phyloP scores from a whole-genome alignment of 1,284 basidiomycete genomes.

The Megacollybia platyphylla region DNA sequence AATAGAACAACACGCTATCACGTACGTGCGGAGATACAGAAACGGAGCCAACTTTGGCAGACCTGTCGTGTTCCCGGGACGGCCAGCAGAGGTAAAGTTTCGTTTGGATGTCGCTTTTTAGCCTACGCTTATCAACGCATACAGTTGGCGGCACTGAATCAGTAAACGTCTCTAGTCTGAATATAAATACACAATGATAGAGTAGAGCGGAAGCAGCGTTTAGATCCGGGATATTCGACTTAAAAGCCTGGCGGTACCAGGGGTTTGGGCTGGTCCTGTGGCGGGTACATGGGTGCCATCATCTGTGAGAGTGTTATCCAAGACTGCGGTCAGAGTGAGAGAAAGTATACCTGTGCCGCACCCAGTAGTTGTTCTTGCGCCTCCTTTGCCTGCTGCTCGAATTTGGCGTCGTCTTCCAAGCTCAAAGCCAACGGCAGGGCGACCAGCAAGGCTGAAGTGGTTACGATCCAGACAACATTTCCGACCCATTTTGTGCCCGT shows the following conservation, averaged over 20 bases:
- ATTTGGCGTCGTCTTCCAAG: conserved; percentile 91
- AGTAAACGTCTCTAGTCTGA: no score
- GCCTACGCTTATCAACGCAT: no score
- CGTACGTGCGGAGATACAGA: conserved; percentile 85
- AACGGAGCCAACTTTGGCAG: conserved; percentile 49
- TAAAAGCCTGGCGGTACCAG: conserved; percentile 71
- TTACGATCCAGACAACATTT: conserved; percentile 89
- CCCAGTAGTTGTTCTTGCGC: conserved; percentile 89
- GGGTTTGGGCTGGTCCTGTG: conserved; percentile 42
- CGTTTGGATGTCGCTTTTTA: background rate
- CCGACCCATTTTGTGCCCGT: conserved; percentile 65
- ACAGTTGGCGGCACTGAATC: no score
- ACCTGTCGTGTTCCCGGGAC: conserved; percentile 33
- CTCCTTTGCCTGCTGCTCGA: conserved; percentile 92
- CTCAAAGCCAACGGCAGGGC: conserved; percentile 88
- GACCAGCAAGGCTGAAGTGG: conserved; percentile 87
- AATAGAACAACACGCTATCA: conserved; percentile 85
- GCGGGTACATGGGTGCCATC: conserved; percentile 44
- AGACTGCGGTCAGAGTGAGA: conserved; percentile 7
- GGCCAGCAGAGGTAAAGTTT: conserved; percentile 11
- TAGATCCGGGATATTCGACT: background rate
- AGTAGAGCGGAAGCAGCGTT: no score
- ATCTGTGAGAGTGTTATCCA: conserved; percentile 31
- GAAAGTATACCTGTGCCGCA: conserved; percentile 65
- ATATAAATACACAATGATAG: no score